Evolutionary conservation across 306 rosid species (phyloP), one percentile per base, ranked within the genome.

Genomic region (Castanea crenata): DNA sequence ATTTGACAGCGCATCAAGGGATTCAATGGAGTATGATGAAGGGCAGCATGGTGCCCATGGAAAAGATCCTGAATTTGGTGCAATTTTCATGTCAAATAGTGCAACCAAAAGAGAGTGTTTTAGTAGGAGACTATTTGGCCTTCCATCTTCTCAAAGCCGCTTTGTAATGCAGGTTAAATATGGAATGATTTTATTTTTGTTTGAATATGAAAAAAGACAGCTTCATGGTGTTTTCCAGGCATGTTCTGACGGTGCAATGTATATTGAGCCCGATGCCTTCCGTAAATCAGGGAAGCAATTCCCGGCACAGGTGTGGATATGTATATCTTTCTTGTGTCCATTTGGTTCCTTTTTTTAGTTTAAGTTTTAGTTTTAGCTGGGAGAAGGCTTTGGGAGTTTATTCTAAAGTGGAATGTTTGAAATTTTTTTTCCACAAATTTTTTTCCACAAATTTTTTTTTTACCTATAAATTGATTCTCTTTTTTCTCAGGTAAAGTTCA

Each of bases 171-270:
- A 83, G 83, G 71, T 91, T 62, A 88, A 90, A 80, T 32, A 72
- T 0, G 94, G 92, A 18, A 86, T 85, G 85, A n/a, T 85, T 76
- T 74, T 91, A 63, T 91, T 91, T 81, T 88, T 91, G 19, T 90
- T 83, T 52, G 94, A 91, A 38, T 72, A 80, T 54, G 94, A 89
- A 71, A 82, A 79, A 71, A 84, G 79, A 76, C 69, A 71, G 64
- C 97, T 91, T 63, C 82, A 91, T 63, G 97, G 97, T 25, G 93
- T 91, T 52, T 91, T 82, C 49, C 70, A 35, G 84, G 92, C 94
- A 29, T 21, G 75, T 55, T 78, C 83, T 73, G 88, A 88, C 51
- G 97, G 97, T 18, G 72, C 18, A 20, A 46, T 86, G 69, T 79
- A 91, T 74, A 83, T 88, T 19, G 78, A 62, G 19, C 87, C 92